phyloP scores from a whole-genome alignment of 179 eudicot genomes.

The Vitellaria paradoxa region DNA sequence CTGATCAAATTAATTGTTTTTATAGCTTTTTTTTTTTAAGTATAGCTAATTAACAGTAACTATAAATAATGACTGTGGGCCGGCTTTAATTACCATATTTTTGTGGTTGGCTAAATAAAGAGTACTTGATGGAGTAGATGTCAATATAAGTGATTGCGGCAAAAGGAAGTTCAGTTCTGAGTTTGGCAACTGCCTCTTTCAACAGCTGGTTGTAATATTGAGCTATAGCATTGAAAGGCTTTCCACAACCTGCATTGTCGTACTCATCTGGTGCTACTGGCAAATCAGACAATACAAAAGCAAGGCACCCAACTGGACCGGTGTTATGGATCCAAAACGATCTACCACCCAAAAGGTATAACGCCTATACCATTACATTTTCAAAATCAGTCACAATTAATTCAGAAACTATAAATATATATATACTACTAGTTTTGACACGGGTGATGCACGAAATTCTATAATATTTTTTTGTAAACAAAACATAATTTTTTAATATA shows the following conservation, averaged over 20 bases:
- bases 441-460: too few species aligned
- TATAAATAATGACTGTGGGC: too few species aligned
- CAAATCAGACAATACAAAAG: conserved; percentile 2
- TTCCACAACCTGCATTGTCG: conserved; percentile 21
- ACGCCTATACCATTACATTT: too few species aligned
- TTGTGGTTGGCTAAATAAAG: background rate
- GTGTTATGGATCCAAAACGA: conserved; percentile 25
- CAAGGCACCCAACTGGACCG: conserved; percentile 25
- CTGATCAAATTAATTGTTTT: too few species aligned
- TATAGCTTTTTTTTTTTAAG: too few species aligned
- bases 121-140: conserved; percentile 3
- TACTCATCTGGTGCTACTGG: background rate
- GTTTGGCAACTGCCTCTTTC: conserved; percentile 19
- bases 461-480: too few species aligned
- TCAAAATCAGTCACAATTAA: too few species aligned
- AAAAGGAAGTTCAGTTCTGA: conserved; percentile 19
- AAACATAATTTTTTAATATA: too few species aligned
- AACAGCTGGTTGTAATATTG: conserved; percentile 15
- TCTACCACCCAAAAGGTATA: conserved; percentile 12
- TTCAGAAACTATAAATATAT: too few species aligned
- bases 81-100: too few species aligned
- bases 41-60: too few species aligned
- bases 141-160: conserved; percentile 25
- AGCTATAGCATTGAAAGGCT: conserved; percentile 17
- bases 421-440: too few species aligned